These are phyloP conservation scores for Sphagnum fallax DNA, from an alignment of 228 moss, liverwort and hornwort genomes.

Conservation along the genomic window DNA sequence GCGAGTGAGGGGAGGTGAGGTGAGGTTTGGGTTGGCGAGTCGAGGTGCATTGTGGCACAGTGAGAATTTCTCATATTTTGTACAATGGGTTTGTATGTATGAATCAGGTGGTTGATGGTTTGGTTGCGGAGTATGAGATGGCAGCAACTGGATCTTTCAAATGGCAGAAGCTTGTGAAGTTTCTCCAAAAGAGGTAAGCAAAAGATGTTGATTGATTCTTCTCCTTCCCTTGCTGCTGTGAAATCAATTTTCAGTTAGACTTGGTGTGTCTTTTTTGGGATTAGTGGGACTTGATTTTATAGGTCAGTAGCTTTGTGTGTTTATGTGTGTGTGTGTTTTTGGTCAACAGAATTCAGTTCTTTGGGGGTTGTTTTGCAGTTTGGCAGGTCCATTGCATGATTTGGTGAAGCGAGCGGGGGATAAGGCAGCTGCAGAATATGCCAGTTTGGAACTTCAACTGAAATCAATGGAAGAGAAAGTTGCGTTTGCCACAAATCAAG, in stretches of 20 bases:
- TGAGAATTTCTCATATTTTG: no score
- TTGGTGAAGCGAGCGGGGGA: conserved; percentile 60
- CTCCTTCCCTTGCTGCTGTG: neutral
- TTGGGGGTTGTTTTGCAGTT: conserved; percentile 16
- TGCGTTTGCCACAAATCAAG: conserved; percentile 55
- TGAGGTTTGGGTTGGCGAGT: no score
- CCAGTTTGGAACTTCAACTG: conserved; percentile 46
- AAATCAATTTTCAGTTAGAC: no score
- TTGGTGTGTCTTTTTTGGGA: no score
- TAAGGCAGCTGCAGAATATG: conserved; percentile 47
- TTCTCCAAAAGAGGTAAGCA: conserved; percentile 56
- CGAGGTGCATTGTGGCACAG: no score
- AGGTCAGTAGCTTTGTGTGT: no score
- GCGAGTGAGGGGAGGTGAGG: no score
- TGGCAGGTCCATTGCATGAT: conserved; percentile 65
- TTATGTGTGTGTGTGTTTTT: no score
- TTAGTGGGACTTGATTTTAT: no score
- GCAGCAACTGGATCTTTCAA: conserved; percentile 56
- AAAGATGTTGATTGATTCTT: neutral
- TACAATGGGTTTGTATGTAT: no score
- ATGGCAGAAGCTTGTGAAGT: conserved; percentile 75
- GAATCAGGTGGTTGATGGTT: conserved; percentile 45
- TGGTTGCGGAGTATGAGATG: conserved; percentile 59
- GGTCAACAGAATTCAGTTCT: no score
- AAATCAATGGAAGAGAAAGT: conserved; percentile 61